These are phyloP conservation scores for Sanghuangporus sanghuang DNA, from an alignment of 1,284 basidiomycete genomes.

Conservation along the genomic window DNA sequence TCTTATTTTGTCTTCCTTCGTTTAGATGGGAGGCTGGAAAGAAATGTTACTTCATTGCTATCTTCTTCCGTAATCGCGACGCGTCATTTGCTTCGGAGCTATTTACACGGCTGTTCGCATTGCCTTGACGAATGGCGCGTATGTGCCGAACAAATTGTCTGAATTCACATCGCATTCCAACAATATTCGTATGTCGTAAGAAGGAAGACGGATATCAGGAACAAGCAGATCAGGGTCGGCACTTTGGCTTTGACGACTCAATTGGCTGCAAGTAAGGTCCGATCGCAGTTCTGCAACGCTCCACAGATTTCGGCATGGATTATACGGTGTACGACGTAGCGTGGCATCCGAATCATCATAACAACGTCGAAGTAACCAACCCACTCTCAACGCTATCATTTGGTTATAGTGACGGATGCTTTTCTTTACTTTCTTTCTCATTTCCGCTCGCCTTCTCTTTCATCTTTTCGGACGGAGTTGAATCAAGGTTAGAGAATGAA, in stretches of 20 bases:
- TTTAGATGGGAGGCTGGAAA: background rate
- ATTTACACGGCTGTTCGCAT: background rate
- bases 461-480: background rate
- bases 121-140: background rate
- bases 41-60: background rate
- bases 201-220: background rate
- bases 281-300: background rate
- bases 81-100: background rate
- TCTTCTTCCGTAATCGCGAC: background rate
- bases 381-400: too few species aligned
- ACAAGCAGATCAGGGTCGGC: background rate
- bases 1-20: background rate
- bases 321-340: background rate
- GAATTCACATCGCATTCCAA: too few species aligned
- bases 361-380: too few species aligned
- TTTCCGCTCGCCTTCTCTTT: background rate
- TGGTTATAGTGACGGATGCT: too few species aligned
- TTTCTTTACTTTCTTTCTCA: too few species aligned
- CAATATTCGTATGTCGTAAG: background rate
- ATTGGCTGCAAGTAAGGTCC: background rate
- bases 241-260: background rate
- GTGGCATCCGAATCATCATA: background rate
- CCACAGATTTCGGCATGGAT: background rate
- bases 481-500: background rate
- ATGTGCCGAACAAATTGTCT: too few species aligned